Evolutionary conservation across 192 early-diverging fungal genomes (phyloP), one percentile per base, ranked within the genome.

Genomic region (Glomus cerebriforme): DNA sequence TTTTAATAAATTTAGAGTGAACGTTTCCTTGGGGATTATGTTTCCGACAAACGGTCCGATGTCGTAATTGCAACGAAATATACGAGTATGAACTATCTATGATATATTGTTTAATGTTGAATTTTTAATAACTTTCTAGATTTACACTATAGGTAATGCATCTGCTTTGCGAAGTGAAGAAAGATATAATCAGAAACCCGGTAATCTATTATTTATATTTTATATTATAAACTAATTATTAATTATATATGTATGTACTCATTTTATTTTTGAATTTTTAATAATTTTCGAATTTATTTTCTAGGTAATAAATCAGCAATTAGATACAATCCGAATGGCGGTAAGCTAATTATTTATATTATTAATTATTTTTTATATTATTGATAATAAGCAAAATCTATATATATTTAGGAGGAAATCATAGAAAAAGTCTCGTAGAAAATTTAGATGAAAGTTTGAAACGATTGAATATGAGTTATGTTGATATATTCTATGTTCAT

Each of bases 1-100:
- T 7, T 1, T 35, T 64, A 15, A 22, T 15, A 15, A 29, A 31
- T 17, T 66, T n/a, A 58, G 72, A 73, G 45, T 39, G 91, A 92
- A 74, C 24, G 73, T 2, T 87, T 90, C 79, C 71, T 91, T 34
- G 90, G 91, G 24, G 83, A 88, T 47, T 90, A 87, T 45, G 76
- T 92, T 13, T 47, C 79, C 0, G 76, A 84, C 59, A 87, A 88
- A 39, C 84, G 90, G 45, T 86, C 86, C 59, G 79, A 88, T 29
- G 82, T 91, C 29, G 89, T 90, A 5, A 59, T 91, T 39, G 89
- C 90, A 0, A 90, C 90, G 66, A 91, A 91, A 72, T 85, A 85
- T 75, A 62, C 82, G 2, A 76, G 82, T 80, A 81, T 70, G 71
- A 43, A 43, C 75, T 26, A 24, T 68, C 27, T 58, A n/a, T n/a